Evolutionary conservation across 2,329 filamentous ascomycete species (phyloP).

Genomic region (Cercospora brassicicola): DNA sequence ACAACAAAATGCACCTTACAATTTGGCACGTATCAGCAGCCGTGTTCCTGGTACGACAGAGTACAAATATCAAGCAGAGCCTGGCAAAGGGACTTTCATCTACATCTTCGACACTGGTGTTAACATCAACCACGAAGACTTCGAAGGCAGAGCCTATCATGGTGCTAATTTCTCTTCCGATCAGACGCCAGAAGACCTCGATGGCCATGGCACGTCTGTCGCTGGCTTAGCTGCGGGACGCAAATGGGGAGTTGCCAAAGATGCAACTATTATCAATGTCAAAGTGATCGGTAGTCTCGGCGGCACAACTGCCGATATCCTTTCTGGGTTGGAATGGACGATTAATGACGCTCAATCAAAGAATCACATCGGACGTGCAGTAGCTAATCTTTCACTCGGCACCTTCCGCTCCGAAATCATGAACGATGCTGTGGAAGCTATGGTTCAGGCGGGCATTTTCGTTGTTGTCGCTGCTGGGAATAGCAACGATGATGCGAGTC

Average conservation of each 20-base stretch:
- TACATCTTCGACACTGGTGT: neutral
- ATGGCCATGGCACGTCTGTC: neutral
- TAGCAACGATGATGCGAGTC: neutral
- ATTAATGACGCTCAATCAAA: neutral
- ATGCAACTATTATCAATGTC: neutral
- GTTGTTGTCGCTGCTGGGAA: neutral
- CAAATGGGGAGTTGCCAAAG: neutral
- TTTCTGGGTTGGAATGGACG: neutral
- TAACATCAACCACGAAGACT: neutral
- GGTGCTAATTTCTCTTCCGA: neutral
- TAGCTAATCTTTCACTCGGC: neutral
- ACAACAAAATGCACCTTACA: conserved; percentile 39
- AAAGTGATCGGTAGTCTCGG: neutral
- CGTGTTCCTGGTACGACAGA: neutral
- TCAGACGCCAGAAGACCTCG: neutral
- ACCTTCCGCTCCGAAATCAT: neutral
- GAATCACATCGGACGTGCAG: neutral
- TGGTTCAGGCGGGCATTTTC: neutral
- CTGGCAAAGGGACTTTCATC: neutral
- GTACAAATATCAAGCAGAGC: neutral
- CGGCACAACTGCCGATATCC: neutral
- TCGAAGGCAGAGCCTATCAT: neutral
- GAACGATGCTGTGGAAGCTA: neutral
- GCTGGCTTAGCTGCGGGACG: neutral
- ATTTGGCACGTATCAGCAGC: neutral